Conservation (phyloP, 164 flowering plant species). For the Vitis riparia region DNA sequence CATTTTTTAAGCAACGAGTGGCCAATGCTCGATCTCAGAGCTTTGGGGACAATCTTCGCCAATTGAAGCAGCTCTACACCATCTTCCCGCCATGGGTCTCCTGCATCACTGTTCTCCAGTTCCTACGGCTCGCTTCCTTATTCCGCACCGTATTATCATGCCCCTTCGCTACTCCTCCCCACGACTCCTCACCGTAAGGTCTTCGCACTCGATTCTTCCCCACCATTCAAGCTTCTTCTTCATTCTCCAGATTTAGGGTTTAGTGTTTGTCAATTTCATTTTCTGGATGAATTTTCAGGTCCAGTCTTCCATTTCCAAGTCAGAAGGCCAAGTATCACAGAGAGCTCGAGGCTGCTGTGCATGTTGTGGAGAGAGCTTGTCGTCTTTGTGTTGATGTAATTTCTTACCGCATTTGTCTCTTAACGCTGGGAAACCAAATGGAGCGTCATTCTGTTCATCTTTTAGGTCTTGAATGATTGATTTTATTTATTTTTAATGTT, state of each 20-base stretch:
- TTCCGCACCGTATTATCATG: neutral
- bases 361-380: constrained; percentile 83
- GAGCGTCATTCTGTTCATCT: neutral
- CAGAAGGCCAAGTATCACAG: constrained; percentile 60
- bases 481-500: constrained; percentile 1
- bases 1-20: too few relatives aligned
- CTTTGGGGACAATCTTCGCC: too few relatives aligned
- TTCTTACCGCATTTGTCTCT: neutral
- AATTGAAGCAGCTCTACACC: too few relatives aligned
- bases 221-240: neutral
- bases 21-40: neutral
- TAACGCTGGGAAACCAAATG: neutral
- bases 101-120: constrained; percentile 11
- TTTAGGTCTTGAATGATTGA: neutral
- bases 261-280: neutral
- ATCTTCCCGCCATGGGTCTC: constrained; percentile 18
- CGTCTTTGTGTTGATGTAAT: constrained; percentile 78
- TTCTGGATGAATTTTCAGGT: constrained; percentile 30
- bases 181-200: constrained; percentile 33
- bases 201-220: constrained; percentile 4
- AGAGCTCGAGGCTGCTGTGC: constrained; percentile 83
- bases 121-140: constrained; percentile 13
- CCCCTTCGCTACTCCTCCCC: constrained; percentile 6
- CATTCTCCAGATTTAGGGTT: neutral
- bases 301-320: constrained; percentile 52